Evolutionary conservation across 495 filamentous ascomycete species (phyloP).

Genomic region (Aspergillus sclerotioniger): DNA sequence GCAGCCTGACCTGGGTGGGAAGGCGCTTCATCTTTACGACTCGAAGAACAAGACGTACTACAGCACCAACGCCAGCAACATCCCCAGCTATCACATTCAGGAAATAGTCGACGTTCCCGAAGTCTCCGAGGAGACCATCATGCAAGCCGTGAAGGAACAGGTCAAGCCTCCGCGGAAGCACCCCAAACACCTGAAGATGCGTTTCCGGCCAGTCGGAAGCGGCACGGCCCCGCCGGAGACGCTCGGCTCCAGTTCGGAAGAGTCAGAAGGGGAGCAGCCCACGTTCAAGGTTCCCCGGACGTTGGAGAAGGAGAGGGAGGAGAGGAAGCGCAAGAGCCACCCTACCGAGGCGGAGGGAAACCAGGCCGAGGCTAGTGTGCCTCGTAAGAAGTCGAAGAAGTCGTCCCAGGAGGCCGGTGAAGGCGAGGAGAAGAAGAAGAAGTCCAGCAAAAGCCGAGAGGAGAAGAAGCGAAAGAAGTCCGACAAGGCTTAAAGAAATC

Average conservation of each 20-base stretch:
- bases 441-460: constrained; percentile 40
- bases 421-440: constrained; percentile 37
- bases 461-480: constrained; percentile 48
- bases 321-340: constrained; percentile 42
- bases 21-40: constrained; percentile 39
- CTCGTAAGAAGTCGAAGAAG: constrained; percentile 49
- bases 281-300: constrained; percentile 35
- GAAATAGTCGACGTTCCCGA: constrained; percentile 40
- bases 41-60: constrained; percentile 33
- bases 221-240: constrained; percentile 41
- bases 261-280: constrained; percentile 43
- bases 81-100: constrained; percentile 47
- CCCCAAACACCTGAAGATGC: constrained; percentile 60
- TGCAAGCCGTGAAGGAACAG: constrained; percentile 36
- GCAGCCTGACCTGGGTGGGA: constrained; percentile 32
- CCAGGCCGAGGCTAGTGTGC: constrained; percentile 21
- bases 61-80: constrained; percentile 27
- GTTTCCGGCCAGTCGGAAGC: constrained; percentile 55
- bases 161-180: constrained; percentile 50
- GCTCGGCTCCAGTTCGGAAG: constrained; percentile 49
- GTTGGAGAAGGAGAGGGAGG: constrained; percentile 27
- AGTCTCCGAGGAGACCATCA: constrained; percentile 30
- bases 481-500: constrained; percentile 25
- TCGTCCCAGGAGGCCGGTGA: constrained; percentile 23
- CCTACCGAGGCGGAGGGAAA: constrained; percentile 37